Conservation (phyloP, 148 eudicot species). For the Fagopyrum esculentum region DNA sequence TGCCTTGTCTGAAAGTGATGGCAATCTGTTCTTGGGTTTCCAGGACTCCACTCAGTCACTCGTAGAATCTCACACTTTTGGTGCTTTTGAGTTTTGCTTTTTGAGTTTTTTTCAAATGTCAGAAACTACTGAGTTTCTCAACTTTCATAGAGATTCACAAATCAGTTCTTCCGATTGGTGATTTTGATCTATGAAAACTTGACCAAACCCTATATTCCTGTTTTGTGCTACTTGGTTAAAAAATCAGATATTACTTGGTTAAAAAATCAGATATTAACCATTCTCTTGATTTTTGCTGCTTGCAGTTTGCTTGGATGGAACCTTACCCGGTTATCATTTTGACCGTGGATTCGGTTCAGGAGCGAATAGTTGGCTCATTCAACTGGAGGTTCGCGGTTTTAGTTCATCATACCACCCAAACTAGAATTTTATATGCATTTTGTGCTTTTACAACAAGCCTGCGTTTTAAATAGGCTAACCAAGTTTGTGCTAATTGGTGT, state of each 20-base stretch:
- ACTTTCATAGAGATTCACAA: background rate
- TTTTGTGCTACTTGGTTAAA: background rate
- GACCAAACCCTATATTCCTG: background rate
- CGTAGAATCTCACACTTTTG: too few species aligned
- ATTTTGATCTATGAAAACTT: background rate
- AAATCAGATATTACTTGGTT: background rate
- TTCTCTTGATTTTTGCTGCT: background rate
- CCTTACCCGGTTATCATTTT: conserved; percentile 85
- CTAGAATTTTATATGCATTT: background rate
- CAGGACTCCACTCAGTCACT: too few species aligned
- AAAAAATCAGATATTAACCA: background rate
- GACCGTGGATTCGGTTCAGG: conserved; percentile 92
- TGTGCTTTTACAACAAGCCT: background rate
- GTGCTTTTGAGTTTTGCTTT: background rate
- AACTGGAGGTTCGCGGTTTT: conserved; percentile 66
- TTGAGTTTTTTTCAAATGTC: background rate
- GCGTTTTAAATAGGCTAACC: background rate
- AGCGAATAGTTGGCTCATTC: conserved; percentile 90
- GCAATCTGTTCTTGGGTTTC: background rate
- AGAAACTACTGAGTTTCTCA: background rate
- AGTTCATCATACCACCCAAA: background rate
- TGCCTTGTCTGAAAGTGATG: background rate
- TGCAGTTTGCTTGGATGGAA: conserved; percentile 94
- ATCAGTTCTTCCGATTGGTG: background rate
- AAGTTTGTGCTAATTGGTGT: background rate